Base-by-base conservation (phyloP, 176 grass and related monocot genomes). In the Pontederia crassipes region DNA sequence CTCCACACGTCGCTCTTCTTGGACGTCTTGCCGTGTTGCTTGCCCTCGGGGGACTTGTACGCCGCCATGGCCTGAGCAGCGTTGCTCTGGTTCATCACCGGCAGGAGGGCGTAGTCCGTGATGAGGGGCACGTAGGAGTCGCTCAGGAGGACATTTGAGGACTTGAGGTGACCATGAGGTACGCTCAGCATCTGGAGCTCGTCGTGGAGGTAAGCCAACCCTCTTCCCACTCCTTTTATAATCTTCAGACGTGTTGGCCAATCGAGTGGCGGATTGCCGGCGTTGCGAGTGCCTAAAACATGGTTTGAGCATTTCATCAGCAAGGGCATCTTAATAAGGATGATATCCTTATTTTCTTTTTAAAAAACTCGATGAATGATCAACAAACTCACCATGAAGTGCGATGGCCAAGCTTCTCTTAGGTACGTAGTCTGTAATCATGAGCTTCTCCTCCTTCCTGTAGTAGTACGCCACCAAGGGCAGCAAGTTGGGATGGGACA, bases 1-100 rank as follows among this genome's bases (percentile, higher is more conserved):
- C 84, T 84, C 87, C 87, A 97, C 10, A 91, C 83, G 50, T 97
- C 92, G 56, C 92, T 97, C 64, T 97, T 97, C 69, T 97, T 97
- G 10, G 92, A 88, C 4, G 87, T 84, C 4, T 79, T 77, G 8
- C 87, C 84, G 14, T 80, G 49, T 57, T 85, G 87, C 52, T 80
- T 89, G 17, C 81, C 58, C 78, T 91, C 87, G 10, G 93, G 87
- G 0, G 81, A 78, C 58, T 70, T 71, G 76, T 82, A 85, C 2
- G 93, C 87, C 46, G 79, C 81, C 93, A 97, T 97, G 61, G 75
- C 48, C 61, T 91, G 87, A 8, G 75, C 77, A 8, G 84, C 84
- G 68, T 80, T 78, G 11, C 81, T 80, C 35, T 91, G 93, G 81
- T 97, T 97, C 75, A 88, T 78, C 51, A 97, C 87, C 0, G 93